These are phyloP conservation scores for Quillaja saponaria DNA, from an alignment of 306 rosid genomes.

Conservation along the genomic window DNA sequence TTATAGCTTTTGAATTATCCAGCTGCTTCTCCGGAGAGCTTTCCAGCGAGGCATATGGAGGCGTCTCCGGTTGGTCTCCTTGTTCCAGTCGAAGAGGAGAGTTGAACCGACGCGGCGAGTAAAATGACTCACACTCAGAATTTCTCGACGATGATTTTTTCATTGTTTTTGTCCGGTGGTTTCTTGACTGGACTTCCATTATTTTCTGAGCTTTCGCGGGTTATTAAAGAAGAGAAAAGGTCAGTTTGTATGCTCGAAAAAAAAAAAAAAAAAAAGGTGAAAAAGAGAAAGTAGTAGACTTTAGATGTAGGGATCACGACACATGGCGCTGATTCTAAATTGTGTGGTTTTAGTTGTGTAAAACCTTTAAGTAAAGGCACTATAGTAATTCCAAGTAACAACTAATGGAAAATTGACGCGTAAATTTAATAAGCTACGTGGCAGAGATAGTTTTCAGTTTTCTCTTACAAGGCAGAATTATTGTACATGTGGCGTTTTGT, in stretches of 20 bases:
- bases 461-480: too few relatives aligned
- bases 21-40: constrained; percentile 42
- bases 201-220: constrained; percentile 1
- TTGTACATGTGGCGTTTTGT: not conserved
- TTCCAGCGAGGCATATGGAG: constrained; percentile 64
- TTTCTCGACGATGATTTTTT: constrained; percentile 51
- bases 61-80: constrained; percentile 61
- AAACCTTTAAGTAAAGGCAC: too few relatives aligned
- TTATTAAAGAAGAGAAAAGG: constrained; percentile 24
- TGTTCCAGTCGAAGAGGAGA: constrained; percentile 72
- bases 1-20: constrained; percentile 66
- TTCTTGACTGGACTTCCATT: constrained; percentile 31
- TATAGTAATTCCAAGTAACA: not conserved
- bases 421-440: not conserved
- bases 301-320: constrained; percentile 34
- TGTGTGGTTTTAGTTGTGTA: not conserved
- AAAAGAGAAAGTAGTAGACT: constrained; percentile 16
- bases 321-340: constrained; percentile 30
- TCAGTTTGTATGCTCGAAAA: constrained; percentile 48
- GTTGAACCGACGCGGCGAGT: constrained; percentile 65
- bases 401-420: constrained; percentile 26
- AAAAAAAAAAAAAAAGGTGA: constrained; percentile 4
- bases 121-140: constrained; percentile 68
- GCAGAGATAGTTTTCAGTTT: too few relatives aligned
- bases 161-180: constrained; percentile 37